Percentiles rank a stretch among this genome's conserved stretches.
These are phyloP conservation scores for Phaeotremella skinneri DNA, from an alignment of 768 basidiomycete genomes.

Conservation along the genomic window DNA sequence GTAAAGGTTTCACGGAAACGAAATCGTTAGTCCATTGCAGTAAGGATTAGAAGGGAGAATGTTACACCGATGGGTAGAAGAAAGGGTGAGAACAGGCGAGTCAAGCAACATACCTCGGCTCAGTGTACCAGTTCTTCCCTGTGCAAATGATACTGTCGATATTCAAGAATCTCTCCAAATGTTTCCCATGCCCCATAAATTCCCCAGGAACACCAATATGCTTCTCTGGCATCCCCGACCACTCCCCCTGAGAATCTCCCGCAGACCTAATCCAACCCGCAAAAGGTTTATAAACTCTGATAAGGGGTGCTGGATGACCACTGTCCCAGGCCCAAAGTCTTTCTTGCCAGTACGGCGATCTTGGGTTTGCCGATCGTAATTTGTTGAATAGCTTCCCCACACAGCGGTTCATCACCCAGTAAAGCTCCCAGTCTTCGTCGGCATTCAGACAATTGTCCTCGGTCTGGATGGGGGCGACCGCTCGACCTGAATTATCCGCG, in stretches of 20 bases:
- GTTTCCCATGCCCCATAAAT: constrained; percentile 3
- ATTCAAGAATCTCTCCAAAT: constrained; percentile 3
- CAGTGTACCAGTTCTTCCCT: constrained; percentile 1
- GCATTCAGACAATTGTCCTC: not conserved
- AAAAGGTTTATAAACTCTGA: not conserved
- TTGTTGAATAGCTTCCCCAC: not conserved
- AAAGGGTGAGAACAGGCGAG: too few relatives aligned
- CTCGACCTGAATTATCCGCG: constrained; percentile 1
- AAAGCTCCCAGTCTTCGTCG: not conserved
- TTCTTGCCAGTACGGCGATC: constrained; percentile 1
- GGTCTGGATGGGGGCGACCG: not conserved
- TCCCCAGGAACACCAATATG: constrained; percentile 1
- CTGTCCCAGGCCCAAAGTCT: constrained; percentile 1
- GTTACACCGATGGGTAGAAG: too few relatives aligned
- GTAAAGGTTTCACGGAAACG: too few relatives aligned
- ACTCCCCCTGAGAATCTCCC: constrained; percentile 1
- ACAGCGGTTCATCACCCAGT: constrained; percentile 5
- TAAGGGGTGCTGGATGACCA: not conserved
- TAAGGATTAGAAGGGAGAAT: too few relatives aligned
- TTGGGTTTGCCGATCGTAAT: not conserved
- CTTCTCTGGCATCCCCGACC: not conserved
- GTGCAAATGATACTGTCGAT: not conserved
- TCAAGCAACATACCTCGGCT: not conserved
- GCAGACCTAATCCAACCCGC: not conserved
- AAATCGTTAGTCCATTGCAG: too few relatives aligned